These are phyloP conservation scores for Fusarium sp. DNA, from an alignment of 2,329 filamentous ascomycete species.

Conservation along the genomic window DNA sequence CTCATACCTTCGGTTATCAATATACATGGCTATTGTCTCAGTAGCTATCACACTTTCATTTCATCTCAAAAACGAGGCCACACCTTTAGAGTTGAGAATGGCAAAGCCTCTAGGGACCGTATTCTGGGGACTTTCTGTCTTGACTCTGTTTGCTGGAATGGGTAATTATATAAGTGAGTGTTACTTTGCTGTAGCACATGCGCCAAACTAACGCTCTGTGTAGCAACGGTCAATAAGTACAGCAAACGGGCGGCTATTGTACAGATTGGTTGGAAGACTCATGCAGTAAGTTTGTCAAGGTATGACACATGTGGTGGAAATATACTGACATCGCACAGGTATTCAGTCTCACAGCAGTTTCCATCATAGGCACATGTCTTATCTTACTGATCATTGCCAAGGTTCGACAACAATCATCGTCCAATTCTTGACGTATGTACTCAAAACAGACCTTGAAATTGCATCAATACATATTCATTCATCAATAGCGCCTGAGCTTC, in stretches of 20 bases:
- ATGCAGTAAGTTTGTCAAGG: constrained; percentile 68
- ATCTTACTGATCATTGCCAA: constrained; percentile 68
- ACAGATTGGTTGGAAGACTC: constrained; percentile 93
- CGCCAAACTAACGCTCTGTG: background rate
- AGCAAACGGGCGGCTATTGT: constrained; percentile 83
- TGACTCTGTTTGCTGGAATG: constrained; percentile 81
- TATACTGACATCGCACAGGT: constrained; percentile 58
- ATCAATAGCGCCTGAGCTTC: constrained; percentile 19
- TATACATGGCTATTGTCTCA: constrained; percentile 91
- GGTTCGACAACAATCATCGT: constrained; percentile 36
- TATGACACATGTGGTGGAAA: background rate
- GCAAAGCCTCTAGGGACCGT: constrained; percentile 86
- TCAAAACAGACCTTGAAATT: constrained; percentile 2
- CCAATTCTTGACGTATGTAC: constrained; percentile 16
- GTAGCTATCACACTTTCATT: constrained; percentile 94
- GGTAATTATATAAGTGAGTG: constrained; percentile 84
- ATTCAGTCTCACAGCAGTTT: constrained; percentile 70
- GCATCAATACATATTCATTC: constrained; percentile 22
- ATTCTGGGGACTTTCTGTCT: constrained; percentile 86
- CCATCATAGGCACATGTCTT: constrained; percentile 75
- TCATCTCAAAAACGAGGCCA: constrained; percentile 82
- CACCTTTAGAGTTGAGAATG: constrained; percentile 77
- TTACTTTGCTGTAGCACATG: background rate
- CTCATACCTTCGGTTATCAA: constrained; percentile 87
- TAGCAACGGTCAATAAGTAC: constrained; percentile 82